A percentile compares a stretch with the other conserved stretches of the same genome.
Evolutionary conservation across 2,329 filamentous ascomycete species (phyloP).

Genomic region (Emergomyces pasteurianus): DNA sequence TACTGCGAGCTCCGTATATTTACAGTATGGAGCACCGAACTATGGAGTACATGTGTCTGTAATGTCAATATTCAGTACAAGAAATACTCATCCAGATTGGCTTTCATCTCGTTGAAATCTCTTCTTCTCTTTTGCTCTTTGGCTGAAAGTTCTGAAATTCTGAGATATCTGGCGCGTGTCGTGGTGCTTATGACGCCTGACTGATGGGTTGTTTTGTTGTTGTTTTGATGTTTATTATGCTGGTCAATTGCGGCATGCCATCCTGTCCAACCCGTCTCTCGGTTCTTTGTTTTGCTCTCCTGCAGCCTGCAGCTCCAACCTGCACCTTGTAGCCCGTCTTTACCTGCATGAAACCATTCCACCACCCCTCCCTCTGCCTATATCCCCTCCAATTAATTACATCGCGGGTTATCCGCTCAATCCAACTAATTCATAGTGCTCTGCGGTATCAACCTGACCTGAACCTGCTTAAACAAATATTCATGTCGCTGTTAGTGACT

Average conservation of each 20-base stretch:
- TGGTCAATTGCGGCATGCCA: background rate
- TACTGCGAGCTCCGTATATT: no score
- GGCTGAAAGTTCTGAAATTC: background rate
- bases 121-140: background rate
- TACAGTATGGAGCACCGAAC: no score
- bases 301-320: constrained; percentile 3
- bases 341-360: constrained; percentile 4
- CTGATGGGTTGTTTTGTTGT: background rate
- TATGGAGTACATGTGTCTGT: no score
- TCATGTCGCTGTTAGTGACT: background rate
- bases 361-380: background rate
- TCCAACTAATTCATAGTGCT: background rate
- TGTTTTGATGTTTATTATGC: background rate
- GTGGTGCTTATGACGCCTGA: background rate
- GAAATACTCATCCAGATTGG: no score
- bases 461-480: background rate
- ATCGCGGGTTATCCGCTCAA: background rate
- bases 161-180: background rate
- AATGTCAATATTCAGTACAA: no score
- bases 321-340: background rate
- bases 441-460: constrained; percentile 1
- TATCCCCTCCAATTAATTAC: constrained; percentile 1
- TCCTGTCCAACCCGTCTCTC: constrained; percentile 3
- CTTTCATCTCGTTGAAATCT: background rate
- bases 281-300: constrained; percentile 5